A percentile compares a stretch with the other conserved stretches of the same genome.
Evolutionary conservation across 1,139 yeast genomes (phyloP).

Genomic region (Suhomyces atakaporum): DNA sequence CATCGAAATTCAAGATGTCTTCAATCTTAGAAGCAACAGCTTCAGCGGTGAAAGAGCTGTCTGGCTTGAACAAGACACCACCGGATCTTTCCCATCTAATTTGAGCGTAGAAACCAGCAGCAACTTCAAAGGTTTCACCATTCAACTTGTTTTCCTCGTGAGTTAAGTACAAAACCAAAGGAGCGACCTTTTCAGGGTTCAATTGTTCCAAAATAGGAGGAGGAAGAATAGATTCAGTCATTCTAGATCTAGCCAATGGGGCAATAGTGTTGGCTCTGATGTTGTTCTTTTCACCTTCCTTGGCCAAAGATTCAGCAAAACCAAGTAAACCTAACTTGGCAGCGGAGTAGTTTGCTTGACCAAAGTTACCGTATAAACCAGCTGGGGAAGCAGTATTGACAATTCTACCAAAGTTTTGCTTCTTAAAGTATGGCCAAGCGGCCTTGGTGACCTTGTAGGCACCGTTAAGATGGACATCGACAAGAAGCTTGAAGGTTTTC

Average conservation of each 20-base stretch:
- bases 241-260: constrained; percentile 92
- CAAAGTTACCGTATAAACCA: constrained; percentile 94
- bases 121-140: constrained; percentile 86
- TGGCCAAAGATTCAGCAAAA: constrained; percentile 90
- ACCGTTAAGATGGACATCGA: constrained; percentile 88
- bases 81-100: constrained; percentile 94
- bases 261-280: constrained; percentile 87
- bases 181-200: constrained; percentile 87
- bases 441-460: constrained; percentile 84
- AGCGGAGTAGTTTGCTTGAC: constrained; percentile 94
- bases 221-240: constrained; percentile 91
- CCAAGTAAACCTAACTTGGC: constrained; percentile 92
- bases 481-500: constrained; percentile 74
- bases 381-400: constrained; percentile 96
- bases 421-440: constrained; percentile 88
- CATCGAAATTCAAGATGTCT: constrained; percentile 63
- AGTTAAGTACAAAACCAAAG: constrained; percentile 78
- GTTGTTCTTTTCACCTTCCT: constrained; percentile 87
- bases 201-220: constrained; percentile 78
- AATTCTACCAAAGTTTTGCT: constrained; percentile 85
- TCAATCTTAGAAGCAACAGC: constrained; percentile 72
- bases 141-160: constrained; percentile 62
- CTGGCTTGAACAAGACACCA: constrained; percentile 84
- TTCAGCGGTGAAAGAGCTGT: constrained; percentile 77
- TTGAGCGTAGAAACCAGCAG: constrained; percentile 92